A percentile compares a stretch with the other conserved stretches of the same genome.
phyloP scores from a whole-genome alignment of 2,329 filamentous ascomycete genomes.

The Aspergillus alliaceus region DNA sequence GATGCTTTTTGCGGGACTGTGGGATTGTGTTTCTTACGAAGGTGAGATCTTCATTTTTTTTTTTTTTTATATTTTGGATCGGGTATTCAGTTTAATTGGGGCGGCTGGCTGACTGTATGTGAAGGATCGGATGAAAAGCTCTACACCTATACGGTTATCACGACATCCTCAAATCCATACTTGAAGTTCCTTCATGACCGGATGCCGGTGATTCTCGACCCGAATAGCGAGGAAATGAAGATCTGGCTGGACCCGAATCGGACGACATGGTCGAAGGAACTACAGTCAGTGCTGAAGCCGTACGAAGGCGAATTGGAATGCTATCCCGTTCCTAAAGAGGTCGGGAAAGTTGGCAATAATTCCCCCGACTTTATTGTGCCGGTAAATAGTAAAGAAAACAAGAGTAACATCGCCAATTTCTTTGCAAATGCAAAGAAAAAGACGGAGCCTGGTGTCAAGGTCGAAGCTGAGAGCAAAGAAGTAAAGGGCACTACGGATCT shows the following conservation, averaged over 20 bases:
- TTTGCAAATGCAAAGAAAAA: slow-evolving; percentile 62
- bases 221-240: slow-evolving; percentile 67
- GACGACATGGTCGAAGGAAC: slow-evolving; percentile 71
- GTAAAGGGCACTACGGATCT: not conserved
- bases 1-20: slow-evolving; percentile 88
- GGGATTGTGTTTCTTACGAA: slow-evolving; percentile 84
- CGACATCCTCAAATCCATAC: slow-evolving; percentile 79
- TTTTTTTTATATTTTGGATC: not conserved
- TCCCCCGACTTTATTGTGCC: slow-evolving; percentile 81
- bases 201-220: slow-evolving; percentile 91
- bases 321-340: slow-evolving; percentile 83
- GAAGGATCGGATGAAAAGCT: slow-evolving; percentile 64
- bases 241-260: slow-evolving; percentile 76
- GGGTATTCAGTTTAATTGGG: no score
- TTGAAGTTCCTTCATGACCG: slow-evolving; percentile 86
- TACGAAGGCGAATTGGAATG: slow-evolving; percentile 77
- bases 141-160: slow-evolving; percentile 93
- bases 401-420: slow-evolving; percentile 91
- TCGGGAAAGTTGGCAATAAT: slow-evolving; percentile 92
- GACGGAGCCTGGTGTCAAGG: slow-evolving; percentile 27
- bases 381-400: slow-evolving; percentile 81
- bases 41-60: slow-evolving; percentile 45
- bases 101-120: not conserved
- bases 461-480: slow-evolving; percentile 4
- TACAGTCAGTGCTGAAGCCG: slow-evolving; percentile 78